These are phyloP conservation scores for Aspergillus vadensis DNA, from an alignment of 2,329 filamentous ascomycete genomes.

Conservation along the genomic window DNA sequence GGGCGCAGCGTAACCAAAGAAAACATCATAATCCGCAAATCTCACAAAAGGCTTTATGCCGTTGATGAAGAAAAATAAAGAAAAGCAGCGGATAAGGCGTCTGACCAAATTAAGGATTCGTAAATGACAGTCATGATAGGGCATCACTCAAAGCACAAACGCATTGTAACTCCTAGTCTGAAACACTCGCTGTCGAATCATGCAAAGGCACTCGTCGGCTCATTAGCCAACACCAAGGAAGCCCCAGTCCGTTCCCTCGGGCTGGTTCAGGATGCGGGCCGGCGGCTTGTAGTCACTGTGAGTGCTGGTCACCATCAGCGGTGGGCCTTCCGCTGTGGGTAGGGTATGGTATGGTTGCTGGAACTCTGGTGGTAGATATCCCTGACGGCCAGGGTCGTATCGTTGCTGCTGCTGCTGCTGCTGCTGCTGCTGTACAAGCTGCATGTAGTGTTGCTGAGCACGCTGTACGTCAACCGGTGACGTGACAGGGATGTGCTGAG, in stretches of 20 bases:
- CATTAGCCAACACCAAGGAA: conserved; percentile 42
- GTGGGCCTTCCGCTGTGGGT: conserved; percentile 32
- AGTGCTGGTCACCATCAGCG: conserved; percentile 38
- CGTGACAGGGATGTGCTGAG: conserved; percentile 34
- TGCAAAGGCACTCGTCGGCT: neutral
- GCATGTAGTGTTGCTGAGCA: conserved; percentile 35
- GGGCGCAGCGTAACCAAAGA: conserved; percentile 6
- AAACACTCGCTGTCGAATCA: neutral
- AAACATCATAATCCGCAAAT: conserved; percentile 3
- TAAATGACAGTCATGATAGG: conserved; percentile 12
- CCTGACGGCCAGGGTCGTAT: conserved; percentile 33
- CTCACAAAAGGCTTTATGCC: conserved; percentile 3
- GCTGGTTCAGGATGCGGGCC: conserved; percentile 38
- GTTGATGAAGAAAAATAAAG: conserved; percentile 2
- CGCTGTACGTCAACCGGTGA: conserved; percentile 33
- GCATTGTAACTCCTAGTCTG: neutral
- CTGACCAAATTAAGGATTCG: conserved; percentile 1
- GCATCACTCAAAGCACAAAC: conserved; percentile 1
- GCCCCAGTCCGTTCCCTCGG: conserved; percentile 44
- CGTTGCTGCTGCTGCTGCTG: conserved; percentile 32
- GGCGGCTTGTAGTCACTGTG: conserved; percentile 36
- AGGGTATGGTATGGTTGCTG: conserved; percentile 31
- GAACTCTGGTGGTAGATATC: conserved; percentile 36
- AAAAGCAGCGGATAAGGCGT: neutral
- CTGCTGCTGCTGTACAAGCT: conserved; percentile 37